These are phyloP conservation scores for Trypanosoma lewisi DNA, from an alignment of 208 protist genomes.

Conservation along the genomic window DNA sequence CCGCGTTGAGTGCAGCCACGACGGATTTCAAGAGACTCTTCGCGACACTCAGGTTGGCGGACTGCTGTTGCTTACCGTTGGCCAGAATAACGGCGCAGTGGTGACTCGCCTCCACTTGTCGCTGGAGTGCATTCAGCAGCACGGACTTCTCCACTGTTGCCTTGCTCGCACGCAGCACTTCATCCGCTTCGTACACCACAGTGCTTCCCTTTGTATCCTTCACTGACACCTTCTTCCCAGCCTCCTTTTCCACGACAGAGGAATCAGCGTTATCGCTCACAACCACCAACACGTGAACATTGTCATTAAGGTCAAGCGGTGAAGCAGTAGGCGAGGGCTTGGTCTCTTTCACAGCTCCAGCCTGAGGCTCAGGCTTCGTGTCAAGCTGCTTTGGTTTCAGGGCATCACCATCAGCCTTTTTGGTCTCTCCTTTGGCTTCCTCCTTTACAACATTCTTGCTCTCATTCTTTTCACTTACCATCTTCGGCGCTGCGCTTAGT, in stretches of 20 bases:
- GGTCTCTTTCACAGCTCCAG: not conserved
- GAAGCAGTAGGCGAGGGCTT: not conserved
- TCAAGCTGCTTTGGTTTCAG: slow-evolving; percentile 2
- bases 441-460: not conserved
- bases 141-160: slow-evolving; percentile 22
- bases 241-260: slow-evolving; percentile 18
- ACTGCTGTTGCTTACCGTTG: slow-evolving; percentile 30
- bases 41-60: slow-evolving; percentile 16
- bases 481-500: not conserved
- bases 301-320: not conserved
- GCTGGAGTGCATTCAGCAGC: slow-evolving; percentile 32
- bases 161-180: slow-evolving; percentile 14
- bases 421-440: not conserved
- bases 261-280: not conserved
- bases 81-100: slow-evolving; percentile 50
- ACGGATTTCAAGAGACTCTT: slow-evolving; percentile 29
- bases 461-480: not conserved
- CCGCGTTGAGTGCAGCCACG: slow-evolving; percentile 29
- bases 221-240: slow-evolving; percentile 20
- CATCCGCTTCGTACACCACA: slow-evolving; percentile 33
- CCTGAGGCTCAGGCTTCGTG: too few relatives aligned
- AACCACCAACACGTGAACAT: slow-evolving; percentile 9
- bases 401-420: too few relatives aligned
- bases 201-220: slow-evolving; percentile 31
- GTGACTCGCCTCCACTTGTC: slow-evolving; percentile 55